Conservation (phyloP, 176 grass and related monocot species). For the Oryza glumipatula region DNA sequence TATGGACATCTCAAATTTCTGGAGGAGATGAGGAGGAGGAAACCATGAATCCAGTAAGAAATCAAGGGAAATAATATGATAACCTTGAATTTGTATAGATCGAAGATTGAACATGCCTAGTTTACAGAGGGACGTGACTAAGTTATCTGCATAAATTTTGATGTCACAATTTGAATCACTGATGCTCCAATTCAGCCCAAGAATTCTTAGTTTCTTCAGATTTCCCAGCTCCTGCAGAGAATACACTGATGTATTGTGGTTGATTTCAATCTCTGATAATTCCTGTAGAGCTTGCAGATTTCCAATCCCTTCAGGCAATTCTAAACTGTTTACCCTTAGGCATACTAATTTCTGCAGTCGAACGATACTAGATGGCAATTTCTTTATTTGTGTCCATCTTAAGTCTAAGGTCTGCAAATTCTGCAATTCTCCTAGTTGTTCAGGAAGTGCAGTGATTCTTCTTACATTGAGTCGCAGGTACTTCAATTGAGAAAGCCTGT, state of each 20-base stretch:
- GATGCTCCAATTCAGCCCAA: neutral
- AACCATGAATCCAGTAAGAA: slow-evolving; percentile 25
- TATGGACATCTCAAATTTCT: slow-evolving; percentile 14
- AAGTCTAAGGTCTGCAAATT: slow-evolving; percentile 45
- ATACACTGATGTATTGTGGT: neutral
- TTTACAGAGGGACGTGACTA: slow-evolving; percentile 6
- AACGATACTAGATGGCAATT: slow-evolving; percentile 24
- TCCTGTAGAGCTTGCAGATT: slow-evolving; percentile 12
- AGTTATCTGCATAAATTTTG: neutral
- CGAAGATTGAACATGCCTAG: neutral
- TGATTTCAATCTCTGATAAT: slow-evolving; percentile 29
- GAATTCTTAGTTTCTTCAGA: slow-evolving; percentile 18
- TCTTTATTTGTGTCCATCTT: slow-evolving; percentile 14
- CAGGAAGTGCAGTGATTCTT: slow-evolving; percentile 37
- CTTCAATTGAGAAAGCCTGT: slow-evolving; percentile 34
- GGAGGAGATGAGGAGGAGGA: neutral
- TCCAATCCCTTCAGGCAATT: slow-evolving; percentile 25
- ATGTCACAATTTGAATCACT: neutral
- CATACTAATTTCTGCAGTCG: slow-evolving; percentile 1
- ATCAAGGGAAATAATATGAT: neutral
- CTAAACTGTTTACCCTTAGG: neutral
- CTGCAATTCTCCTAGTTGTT: slow-evolving; percentile 24
- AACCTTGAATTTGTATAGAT: neutral
- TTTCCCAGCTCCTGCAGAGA: slow-evolving; percentile 2
- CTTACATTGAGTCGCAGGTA: slow-evolving; percentile 22